phyloP scores from a whole-genome alignment of 208 protist species.

The Trypanosoma conorhini region DNA sequence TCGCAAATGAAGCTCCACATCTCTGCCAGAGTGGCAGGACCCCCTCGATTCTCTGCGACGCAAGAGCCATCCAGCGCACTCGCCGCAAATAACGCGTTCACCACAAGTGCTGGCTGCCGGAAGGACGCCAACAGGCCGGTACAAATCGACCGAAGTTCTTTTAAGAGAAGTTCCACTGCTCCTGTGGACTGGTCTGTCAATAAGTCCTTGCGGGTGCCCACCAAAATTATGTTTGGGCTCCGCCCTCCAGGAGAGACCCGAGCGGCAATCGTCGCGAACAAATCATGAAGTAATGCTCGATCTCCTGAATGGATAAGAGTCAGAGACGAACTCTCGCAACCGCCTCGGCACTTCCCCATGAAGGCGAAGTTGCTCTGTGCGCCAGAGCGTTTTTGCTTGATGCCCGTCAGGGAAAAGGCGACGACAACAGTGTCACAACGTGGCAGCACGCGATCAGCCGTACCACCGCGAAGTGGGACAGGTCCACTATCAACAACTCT shows the following conservation, averaged over 20 bases:
- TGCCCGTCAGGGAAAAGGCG: conserved; percentile 26
- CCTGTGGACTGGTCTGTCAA: conserved; percentile 22
- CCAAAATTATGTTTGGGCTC: conserved; percentile 18
- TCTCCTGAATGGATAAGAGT: conserved; percentile 21
- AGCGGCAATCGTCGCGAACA: conserved; percentile 23
- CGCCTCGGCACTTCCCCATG: neutral
- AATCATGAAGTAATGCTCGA: conserved; percentile 14
- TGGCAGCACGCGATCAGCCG: conserved; percentile 6
- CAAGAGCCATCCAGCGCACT: conserved; percentile 18
- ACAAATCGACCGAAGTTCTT: conserved; percentile 23
- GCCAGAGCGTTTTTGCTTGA: conserved; percentile 21
- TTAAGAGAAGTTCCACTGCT: conserved; percentile 21
- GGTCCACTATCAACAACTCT: conserved; percentile 22
- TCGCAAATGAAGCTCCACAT: conserved; percentile 36
- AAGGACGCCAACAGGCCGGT: conserved; percentile 5
- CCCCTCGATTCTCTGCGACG: conserved; percentile 35
- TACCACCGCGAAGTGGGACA: conserved; percentile 15
- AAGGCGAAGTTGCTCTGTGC: neutral
- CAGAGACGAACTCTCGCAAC: neutral
- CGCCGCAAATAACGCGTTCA: conserved; percentile 27
- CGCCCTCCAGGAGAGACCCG: neutral
- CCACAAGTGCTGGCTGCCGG: neutral
- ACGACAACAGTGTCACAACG: conserved; percentile 24
- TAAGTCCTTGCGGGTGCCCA: conserved; percentile 30
- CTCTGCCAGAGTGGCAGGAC: conserved; percentile 14